Evolutionary conservation across 441 rosid genomes (phyloP).

Genomic region (Metrosideros polymorpha): DNA sequence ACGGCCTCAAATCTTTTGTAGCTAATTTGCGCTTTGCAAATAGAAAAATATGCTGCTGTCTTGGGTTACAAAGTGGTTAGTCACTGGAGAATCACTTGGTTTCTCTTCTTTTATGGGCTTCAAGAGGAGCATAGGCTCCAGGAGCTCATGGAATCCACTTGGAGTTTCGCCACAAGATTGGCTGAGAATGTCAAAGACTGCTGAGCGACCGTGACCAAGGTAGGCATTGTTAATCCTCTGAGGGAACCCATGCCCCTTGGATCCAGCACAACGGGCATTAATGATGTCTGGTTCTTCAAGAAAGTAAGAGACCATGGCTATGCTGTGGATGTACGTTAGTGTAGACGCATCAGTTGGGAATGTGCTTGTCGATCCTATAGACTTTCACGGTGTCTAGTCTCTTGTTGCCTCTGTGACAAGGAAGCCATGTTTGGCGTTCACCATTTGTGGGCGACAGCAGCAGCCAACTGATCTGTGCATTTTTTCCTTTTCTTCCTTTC

Average conservation of each 20-base stretch:
- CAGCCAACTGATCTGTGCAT: background rate
- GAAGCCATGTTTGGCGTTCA: background rate
- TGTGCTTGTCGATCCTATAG: conserved; percentile 52
- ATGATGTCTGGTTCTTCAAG: conserved; percentile 51
- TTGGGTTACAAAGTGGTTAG: conserved; percentile 22
- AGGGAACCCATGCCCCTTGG: conserved; percentile 21
- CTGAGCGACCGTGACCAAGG: conserved; percentile 26
- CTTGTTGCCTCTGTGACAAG: background rate
- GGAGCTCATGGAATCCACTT: conserved; percentile 32
- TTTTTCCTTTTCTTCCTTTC: background rate
- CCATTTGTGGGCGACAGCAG: background rate
- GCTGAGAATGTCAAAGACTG: conserved; percentile 31
- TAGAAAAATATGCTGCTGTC: conserved; percentile 26
- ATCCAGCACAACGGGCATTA: conserved; percentile 21
- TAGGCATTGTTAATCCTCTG: conserved; percentile 38
- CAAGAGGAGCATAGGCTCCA: conserved; percentile 34
- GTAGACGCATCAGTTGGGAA: conserved; percentile 23
- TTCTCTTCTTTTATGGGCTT: conserved; percentile 34
- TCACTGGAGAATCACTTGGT: conserved; percentile 26
- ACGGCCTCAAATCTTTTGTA: too few species aligned
- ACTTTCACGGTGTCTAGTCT: conserved; percentile 15
- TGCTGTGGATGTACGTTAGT: background rate
- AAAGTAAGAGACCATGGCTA: conserved; percentile 11
- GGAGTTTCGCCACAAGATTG: conserved; percentile 31
- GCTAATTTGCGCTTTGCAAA: conserved; percentile 25